phyloP scores from a whole-genome alignment of 352 stramenopile species.

The Globisporangium polare region DNA sequence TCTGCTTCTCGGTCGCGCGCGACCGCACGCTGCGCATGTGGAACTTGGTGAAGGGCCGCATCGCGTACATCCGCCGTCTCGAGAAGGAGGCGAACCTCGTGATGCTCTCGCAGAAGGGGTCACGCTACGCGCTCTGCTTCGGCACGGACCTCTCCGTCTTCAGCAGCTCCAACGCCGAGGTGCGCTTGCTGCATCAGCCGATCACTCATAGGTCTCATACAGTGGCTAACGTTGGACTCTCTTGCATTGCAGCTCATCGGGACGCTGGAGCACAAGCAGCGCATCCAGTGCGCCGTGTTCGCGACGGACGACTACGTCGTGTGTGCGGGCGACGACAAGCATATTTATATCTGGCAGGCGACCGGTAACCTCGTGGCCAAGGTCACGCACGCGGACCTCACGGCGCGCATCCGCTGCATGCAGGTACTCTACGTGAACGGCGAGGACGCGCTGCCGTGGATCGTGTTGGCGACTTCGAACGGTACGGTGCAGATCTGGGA shows the following conservation, averaged over 20 bases:
- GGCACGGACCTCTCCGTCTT: conserved; percentile 76
- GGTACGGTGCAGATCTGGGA: conserved; percentile 82
- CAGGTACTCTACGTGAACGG: conserved; percentile 67
- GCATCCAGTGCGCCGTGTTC: conserved; percentile 74
- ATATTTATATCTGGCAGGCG: conserved; percentile 81
- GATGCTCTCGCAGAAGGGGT: conserved; percentile 70
- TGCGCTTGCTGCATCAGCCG: conserved; percentile 10
- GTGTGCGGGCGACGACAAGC: conserved; percentile 72
- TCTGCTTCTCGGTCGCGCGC: conserved; percentile 81
- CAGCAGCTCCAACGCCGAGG: conserved; percentile 67
- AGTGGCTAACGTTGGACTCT: neutral
- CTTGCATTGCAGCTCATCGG: conserved; percentile 68
- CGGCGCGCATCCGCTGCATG: conserved; percentile 67
- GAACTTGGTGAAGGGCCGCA: conserved; percentile 88
- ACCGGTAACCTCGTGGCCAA: conserved; percentile 67
- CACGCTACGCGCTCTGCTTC: conserved; percentile 68
- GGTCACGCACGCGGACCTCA: conserved; percentile 57
- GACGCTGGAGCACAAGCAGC: conserved; percentile 64
- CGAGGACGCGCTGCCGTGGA: conserved; percentile 51
- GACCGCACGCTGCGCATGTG: conserved; percentile 88
- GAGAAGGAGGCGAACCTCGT: conserved; percentile 78
- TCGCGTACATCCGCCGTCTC: conserved; percentile 83
- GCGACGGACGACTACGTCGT: conserved; percentile 73
- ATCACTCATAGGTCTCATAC: neutral
- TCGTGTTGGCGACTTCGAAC: conserved; percentile 74